phyloP scores from a whole-genome alignment of 83 land plant species.

The Picea mariana region DNA sequence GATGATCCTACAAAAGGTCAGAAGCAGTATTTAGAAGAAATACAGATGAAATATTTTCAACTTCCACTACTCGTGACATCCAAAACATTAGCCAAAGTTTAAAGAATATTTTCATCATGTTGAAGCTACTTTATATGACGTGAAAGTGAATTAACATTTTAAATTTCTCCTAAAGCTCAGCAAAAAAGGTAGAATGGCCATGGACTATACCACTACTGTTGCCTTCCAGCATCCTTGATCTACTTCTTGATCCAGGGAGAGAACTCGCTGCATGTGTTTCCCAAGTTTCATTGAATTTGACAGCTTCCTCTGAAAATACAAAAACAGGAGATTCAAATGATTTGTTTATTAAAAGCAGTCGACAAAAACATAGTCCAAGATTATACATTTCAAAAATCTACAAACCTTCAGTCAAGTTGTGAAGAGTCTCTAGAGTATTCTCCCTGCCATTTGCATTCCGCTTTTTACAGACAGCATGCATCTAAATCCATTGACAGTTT shows the following conservation, averaged over 20 bases:
- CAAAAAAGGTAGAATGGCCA: too few relatives aligned
- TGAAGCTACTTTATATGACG: too few relatives aligned
- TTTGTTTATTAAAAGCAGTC: background rate
- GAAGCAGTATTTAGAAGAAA: background rate
- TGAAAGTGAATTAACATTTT: too few relatives aligned
- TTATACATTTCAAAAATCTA: background rate
- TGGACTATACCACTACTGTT: background rate
- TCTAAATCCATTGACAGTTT: background rate
- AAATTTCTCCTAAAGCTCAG: too few relatives aligned
- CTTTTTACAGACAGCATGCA: constrained; percentile 8
- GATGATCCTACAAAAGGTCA: constrained; percentile 2
- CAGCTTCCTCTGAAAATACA: constrained; percentile 7
- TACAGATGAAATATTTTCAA: background rate
- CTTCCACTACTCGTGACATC: background rate
- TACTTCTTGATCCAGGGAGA: background rate
- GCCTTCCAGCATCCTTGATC: constrained; percentile 9
- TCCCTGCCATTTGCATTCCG: constrained; percentile 13
- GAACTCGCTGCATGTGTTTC: background rate
- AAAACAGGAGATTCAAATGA: background rate
- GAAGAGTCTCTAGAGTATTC: constrained; percentile 11
- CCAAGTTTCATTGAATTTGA: constrained; percentile 1
- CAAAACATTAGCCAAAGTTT: background rate
- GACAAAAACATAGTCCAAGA: background rate
- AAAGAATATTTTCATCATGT: too few relatives aligned
- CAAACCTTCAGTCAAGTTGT: constrained; percentile 15